Evolutionary conservation across 1,284 basidiomycete species (phyloP).

Genomic region (Cryptococcus wingfieldii): DNA sequence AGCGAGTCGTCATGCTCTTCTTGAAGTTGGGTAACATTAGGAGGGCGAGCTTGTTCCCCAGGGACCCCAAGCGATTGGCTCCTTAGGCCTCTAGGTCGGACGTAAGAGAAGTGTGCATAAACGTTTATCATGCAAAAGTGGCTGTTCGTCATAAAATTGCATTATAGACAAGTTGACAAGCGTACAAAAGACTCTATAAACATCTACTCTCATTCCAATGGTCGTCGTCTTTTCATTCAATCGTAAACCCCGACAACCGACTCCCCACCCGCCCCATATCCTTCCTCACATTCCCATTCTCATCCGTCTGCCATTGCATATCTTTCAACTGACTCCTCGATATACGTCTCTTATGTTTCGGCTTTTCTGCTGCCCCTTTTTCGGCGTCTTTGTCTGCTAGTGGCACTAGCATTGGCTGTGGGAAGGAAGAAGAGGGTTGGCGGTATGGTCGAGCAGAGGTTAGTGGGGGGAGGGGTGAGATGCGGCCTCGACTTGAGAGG

Average conservation of each 20-base stretch:
- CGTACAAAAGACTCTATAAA: background rate
- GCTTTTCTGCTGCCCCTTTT: background rate
- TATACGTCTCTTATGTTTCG: conserved; percentile 34
- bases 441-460: background rate
- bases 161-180: background rate
- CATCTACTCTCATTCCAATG: background rate
- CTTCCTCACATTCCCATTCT: conserved; percentile 30
- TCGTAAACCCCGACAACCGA: conserved; percentile 13
- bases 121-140: background rate
- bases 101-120: background rate
- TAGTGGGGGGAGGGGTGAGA: background rate
- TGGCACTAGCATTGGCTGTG: background rate
- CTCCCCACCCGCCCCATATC: conserved; percentile 15
- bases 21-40: conserved; percentile 93
- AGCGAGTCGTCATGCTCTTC: conserved; percentile 94
- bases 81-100: conserved; percentile 26
- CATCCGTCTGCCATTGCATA: conserved; percentile 40
- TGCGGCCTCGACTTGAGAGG: background rate
- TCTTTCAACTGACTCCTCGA: conserved; percentile 40
- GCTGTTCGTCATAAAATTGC: background rate
- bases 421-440: background rate
- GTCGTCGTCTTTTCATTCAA: conserved; percentile 3
- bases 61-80: conserved; percentile 66
- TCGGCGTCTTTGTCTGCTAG: background rate
- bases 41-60: conserved; percentile 88